Conservation (phyloP, 1,139 yeast species). For the Candida dubliniensis region DNA sequence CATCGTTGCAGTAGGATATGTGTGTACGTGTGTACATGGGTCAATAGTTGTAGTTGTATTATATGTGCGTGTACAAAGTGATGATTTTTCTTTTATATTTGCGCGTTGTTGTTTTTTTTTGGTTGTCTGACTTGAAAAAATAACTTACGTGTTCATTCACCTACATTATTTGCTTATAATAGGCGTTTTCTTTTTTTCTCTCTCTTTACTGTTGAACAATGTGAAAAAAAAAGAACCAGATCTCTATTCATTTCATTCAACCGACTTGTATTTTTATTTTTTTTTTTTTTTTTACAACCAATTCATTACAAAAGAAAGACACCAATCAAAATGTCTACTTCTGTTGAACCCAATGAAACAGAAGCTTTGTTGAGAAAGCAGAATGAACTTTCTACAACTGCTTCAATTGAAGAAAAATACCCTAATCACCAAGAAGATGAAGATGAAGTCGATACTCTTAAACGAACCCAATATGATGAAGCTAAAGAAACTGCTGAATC, state of each 20-base stretch:
- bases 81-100: neutral
- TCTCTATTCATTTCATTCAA: neutral
- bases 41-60: neutral
- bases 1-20: neutral
- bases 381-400: constrained; percentile 1
- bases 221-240: neutral
- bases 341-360: constrained; percentile 24
- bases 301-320: neutral
- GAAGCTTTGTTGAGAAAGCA: constrained; percentile 17
- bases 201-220: neutral
- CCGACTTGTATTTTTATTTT: neutral
- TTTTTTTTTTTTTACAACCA: neutral
- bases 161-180: neutral
- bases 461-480: constrained; percentile 31
- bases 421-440: constrained; percentile 11
- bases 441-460: constrained; percentile 19
- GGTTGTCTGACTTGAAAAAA: neutral
- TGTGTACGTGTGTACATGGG: neutral
- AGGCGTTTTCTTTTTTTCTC: neutral
- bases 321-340: constrained; percentile 24
- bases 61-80: neutral
- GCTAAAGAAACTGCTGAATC: constrained; percentile 33
- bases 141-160: constrained; percentile 10
- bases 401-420: constrained; percentile 12
- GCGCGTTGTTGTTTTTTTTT: neutral